Base-by-base conservation (phyloP, 1,284 basidiomycete species). In the Anthracocystis walkeri region DNA sequence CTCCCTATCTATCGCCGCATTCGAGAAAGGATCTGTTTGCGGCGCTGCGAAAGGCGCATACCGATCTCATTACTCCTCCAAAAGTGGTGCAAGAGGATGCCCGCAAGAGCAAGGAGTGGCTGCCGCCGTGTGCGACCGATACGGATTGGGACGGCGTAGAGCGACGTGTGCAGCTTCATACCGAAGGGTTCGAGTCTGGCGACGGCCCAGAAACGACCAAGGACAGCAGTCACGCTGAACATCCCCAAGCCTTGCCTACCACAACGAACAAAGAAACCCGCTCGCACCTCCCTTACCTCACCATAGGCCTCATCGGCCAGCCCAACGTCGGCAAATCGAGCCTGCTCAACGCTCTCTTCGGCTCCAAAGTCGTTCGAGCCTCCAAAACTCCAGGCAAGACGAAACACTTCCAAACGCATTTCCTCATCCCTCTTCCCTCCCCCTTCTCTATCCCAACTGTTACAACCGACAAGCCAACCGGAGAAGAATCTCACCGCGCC, bases 271-370 rank as follows among this genome's bases (percentile, higher is more conserved):
- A 67, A 20, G 41, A 56, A 21, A 66, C 56, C 2, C 68, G 64
- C 21, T 40, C 65, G 23, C 69, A 64, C 33, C 59, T 75, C 1
- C 71, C 75, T 14, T 77, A 75, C 25, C 73, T 79, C 16, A 75
- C 71, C 16, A 67, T 80, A 25, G 78, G 78, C 1, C 73, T 80
- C 45, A 76, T 80, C 21, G 78, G 93, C 11, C 94, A 96, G 82
- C 94, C 94, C 10, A 97, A 96, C 82, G 94, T 96, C 35, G 95
- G 94, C 29, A 97, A 97, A 84, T 94, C 92, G 0, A 94, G 92
- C 0, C 87, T 97, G 2, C 86, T 97, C 48, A 97, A 97, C 82
- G 94, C 94, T 0, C 86, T 97, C 4, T 92, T 97, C 74, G 94
- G 93, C 14, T 87, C 88, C n/a, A 89, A 88, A 55, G 91, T 90